Percentiles rank a stretch among this genome's conserved stretches.
phyloP scores from a whole-genome alignment of 1,284 basidiomycete species.

The Gomphus bonarii region DNA sequence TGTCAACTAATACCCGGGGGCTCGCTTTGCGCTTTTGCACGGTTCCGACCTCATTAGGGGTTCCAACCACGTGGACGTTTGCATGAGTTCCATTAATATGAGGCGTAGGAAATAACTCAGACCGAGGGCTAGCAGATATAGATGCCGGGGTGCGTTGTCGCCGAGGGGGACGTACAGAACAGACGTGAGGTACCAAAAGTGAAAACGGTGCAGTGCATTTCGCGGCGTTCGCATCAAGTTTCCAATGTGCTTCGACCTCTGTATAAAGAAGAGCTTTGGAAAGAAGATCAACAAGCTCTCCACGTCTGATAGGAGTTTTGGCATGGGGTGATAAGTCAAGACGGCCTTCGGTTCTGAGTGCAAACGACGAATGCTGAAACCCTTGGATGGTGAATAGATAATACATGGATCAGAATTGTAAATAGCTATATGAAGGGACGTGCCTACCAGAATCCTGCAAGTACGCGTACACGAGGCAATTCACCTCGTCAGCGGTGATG shows the following conservation, averaged over 20 bases:
- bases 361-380: slow-evolving; percentile 70
- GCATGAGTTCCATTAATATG: slow-evolving; percentile 4
- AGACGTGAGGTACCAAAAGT: slow-evolving; percentile 59
- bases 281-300: slow-evolving; percentile 71
- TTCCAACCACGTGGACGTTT: not conserved
- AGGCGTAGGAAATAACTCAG: not conserved
- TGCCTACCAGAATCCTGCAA: slow-evolving; percentile 64
- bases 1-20: slow-evolving; percentile 1
- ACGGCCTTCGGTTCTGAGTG: slow-evolving; percentile 57
- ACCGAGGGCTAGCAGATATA: slow-evolving; percentile 2
- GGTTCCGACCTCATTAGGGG: not conserved
- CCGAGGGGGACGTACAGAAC: slow-evolving; percentile 35
- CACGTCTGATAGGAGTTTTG: slow-evolving; percentile 65
- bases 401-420: not conserved
- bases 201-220: slow-evolving; percentile 61
- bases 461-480: slow-evolving; percentile 75
- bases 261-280: slow-evolving; percentile 72
- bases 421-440: not conserved
- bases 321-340: slow-evolving; percentile 53
- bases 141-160: not conserved
- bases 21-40: slow-evolving; percentile 11
- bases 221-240: slow-evolving; percentile 41
- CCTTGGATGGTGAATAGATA: slow-evolving; percentile 29
- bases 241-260: slow-evolving; percentile 79
- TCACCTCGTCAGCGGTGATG: slow-evolving; percentile 75